Evolutionary conservation across 768 basidiomycete genomes (phyloP).

Genomic region (Leucocoprinus birnbaumii): DNA sequence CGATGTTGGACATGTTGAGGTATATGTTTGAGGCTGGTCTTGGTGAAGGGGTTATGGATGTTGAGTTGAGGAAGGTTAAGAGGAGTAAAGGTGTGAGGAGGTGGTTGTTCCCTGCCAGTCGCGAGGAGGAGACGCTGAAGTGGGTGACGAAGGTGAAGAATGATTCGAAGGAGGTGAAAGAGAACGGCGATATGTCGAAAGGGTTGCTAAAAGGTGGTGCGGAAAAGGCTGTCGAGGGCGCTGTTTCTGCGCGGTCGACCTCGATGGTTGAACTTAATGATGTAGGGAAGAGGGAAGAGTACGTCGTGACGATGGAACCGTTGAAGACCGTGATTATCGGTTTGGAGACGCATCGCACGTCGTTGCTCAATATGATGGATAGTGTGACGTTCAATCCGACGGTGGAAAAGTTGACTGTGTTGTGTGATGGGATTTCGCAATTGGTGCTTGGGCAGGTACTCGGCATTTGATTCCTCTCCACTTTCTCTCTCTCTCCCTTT

Average conservation of each 20-base stretch:
- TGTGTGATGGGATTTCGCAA: constrained; percentile 37
- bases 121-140: constrained; percentile 8
- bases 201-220: constrained; percentile 8
- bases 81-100: constrained; percentile 19
- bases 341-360: constrained; percentile 18
- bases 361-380: constrained; percentile 26
- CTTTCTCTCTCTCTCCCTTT: too few relatives aligned
- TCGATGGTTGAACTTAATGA: not conserved
- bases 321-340: constrained; percentile 20
- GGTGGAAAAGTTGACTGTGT: constrained; percentile 32
- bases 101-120: constrained; percentile 17
- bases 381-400: constrained; percentile 31
- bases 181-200: not conserved
- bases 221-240: constrained; percentile 1
- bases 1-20: constrained; percentile 25
- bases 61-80: constrained; percentile 19
- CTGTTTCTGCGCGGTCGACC: not conserved
- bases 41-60: constrained; percentile 17
- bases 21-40: constrained; percentile 15
- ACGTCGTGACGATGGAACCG: constrained; percentile 12
- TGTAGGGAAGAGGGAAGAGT: constrained; percentile 7
- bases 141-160: constrained; percentile 7
- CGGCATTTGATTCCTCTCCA: constrained; percentile 10
- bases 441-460: constrained; percentile 32
- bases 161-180: not conserved